A percentile compares a stretch with the other conserved stretches of the same genome.
These are phyloP conservation scores for Fistulina hepatica DNA, from an alignment of 1,284 basidiomycete genomes.

Conservation along the genomic window DNA sequence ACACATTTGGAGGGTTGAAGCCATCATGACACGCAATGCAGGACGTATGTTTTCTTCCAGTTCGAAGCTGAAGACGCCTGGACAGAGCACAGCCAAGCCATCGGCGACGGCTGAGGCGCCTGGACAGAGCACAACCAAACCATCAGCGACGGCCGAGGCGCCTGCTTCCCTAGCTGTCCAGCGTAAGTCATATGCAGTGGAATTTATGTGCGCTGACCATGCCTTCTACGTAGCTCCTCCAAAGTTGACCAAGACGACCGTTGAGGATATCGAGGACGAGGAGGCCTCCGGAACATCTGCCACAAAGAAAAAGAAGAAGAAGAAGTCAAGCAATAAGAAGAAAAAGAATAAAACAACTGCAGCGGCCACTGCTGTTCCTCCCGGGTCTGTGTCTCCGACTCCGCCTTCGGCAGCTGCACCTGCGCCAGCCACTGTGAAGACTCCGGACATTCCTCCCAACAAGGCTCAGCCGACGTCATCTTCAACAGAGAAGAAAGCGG, in stretches of 20 bases:
- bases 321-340: slow-evolving; percentile 65
- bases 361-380: slow-evolving; percentile 12
- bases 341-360: slow-evolving; percentile 23
- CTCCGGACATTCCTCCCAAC: slow-evolving; percentile 13
- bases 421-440: slow-evolving; percentile 9
- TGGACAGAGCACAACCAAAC: slow-evolving; percentile 8
- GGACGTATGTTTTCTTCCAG: slow-evolving; percentile 62
- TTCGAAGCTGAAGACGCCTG: slow-evolving; percentile 37
- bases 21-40: slow-evolving; percentile 22
- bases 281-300: slow-evolving; percentile 29
- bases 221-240: slow-evolving; percentile 11
- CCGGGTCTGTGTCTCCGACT: slow-evolving; percentile 15
- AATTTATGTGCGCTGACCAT: no score
- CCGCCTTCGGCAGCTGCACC: slow-evolving; percentile 10
- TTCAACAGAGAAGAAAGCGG: slow-evolving; percentile 19
- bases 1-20: slow-evolving; percentile 9
- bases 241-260: slow-evolving; percentile 37
- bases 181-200: slow-evolving; percentile 17
- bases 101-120: slow-evolving; percentile 12
- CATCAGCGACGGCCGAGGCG: slow-evolving; percentile 10
- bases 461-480: slow-evolving; percentile 14
- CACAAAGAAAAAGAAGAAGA: slow-evolving; percentile 55
- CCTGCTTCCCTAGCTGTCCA: slow-evolving; percentile 17
- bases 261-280: slow-evolving; percentile 62
- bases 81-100: slow-evolving; percentile 20